Base-by-base conservation (phyloP, 2,329 filamentous ascomycete genomes). In the Chaetomium olivaceum region DNA sequence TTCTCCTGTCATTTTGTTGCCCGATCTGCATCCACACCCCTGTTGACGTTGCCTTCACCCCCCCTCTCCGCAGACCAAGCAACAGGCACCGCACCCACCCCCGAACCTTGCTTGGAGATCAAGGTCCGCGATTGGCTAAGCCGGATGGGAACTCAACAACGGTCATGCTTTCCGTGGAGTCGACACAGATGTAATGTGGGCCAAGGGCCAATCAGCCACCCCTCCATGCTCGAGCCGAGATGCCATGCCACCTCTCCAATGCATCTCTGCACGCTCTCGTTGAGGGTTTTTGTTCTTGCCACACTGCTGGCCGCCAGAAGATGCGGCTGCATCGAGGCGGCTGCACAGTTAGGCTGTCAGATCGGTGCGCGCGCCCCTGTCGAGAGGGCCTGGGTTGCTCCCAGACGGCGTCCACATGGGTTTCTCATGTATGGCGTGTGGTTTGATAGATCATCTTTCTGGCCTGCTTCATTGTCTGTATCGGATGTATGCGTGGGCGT, bases 101-200 rank as follows among this genome's bases (percentile, higher is more conserved):
- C 63, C 16, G 39, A 43, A 43, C 39, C 58, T 51, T 29, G 33
- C 36, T 58, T 50, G 33, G 54, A 33, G 43, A 60, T 66, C 59
- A 50, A 51, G 51, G 52, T 58, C 62, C 58, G 56, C 63, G 57
- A 72, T 82, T 82, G 80, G 81, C 68, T 71, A 69, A 67, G 67
- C 65, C 67, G 64, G 71, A 74, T 73, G 71, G 73, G 76, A 75
- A 71, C 75, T 79, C 76, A 74, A 79, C 80, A 80, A 81, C 80
- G 78, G 80, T 79, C 80, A 83, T 83, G 81, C 80, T 78, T 80
- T 81, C 80, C 80, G 80, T 78, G 75, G 76, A 78, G 76, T 79
- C 75, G 73, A 78, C 75, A 74, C 77, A 77, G 75, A 77, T 75
- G 77, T 78, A 77, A 79, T 77, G 77, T 81, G 74, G 76, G 74